Conservation (phyloP, 2,329 filamentous ascomycete genomes). For the Graphilbum ipis-grandicollis region DNA sequence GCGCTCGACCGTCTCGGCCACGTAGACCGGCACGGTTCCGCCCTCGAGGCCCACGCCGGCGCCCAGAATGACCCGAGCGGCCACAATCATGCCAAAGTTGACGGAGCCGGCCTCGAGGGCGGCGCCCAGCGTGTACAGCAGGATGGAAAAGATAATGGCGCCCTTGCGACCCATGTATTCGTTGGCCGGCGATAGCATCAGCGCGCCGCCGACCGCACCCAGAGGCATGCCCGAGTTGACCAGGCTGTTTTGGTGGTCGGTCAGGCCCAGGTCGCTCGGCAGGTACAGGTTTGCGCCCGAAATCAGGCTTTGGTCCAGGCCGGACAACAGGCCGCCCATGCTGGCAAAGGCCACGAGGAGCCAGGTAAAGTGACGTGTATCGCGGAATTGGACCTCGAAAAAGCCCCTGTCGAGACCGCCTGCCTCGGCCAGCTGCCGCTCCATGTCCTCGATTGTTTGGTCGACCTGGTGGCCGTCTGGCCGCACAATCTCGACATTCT, state of each 20-base stretch:
- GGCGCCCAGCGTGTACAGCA: constrained; percentile 54
- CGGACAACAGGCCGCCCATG: constrained; percentile 56
- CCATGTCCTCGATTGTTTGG: constrained; percentile 6
- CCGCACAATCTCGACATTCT: background rate
- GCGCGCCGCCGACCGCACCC: constrained; percentile 51
- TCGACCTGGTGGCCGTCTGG: constrained; percentile 2
- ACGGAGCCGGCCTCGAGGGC: constrained; percentile 50
- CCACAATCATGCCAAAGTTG: constrained; percentile 54
- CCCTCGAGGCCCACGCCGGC: constrained; percentile 56
- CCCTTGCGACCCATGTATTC: constrained; percentile 49
- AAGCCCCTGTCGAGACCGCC: constrained; percentile 9
- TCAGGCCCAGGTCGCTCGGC: constrained; percentile 38
- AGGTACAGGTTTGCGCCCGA: constrained; percentile 53
- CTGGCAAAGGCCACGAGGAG: constrained; percentile 54
- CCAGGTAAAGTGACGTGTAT: constrained; percentile 41
- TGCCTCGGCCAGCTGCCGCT: constrained; percentile 3
- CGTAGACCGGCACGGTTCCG: constrained; percentile 58
- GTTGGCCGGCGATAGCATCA: constrained; percentile 49
- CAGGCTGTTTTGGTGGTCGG: constrained; percentile 39
- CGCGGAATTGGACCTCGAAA: constrained; percentile 21
- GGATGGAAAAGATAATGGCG: constrained; percentile 51
- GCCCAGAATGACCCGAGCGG: constrained; percentile 50
- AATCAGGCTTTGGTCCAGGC: constrained; percentile 57
- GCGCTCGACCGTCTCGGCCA: constrained; percentile 53
- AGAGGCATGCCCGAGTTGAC: constrained; percentile 57